phyloP scores from a whole-genome alignment of 768 basidiomycete genomes.

The Amyloporia xantha region DNA sequence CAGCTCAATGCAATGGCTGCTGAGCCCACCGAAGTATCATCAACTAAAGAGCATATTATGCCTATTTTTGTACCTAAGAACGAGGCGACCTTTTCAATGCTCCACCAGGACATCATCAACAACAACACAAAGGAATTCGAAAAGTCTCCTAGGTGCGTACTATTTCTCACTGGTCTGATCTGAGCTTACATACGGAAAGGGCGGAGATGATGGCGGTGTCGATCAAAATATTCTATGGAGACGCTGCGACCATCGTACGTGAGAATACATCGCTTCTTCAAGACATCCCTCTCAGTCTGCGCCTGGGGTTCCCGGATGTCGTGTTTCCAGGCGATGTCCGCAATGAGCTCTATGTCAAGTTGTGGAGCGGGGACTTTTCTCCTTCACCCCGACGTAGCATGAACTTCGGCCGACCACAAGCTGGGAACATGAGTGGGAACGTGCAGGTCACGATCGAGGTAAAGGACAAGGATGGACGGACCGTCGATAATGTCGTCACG shows the following conservation, averaged over 20 bases:
- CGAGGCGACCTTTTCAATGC: constrained; percentile 83
- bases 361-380: constrained; percentile 90
- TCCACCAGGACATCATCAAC: constrained; percentile 92
- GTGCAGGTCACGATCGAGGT: constrained; percentile 92
- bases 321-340: constrained; percentile 90
- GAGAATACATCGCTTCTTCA: constrained; percentile 83
- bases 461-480: constrained; percentile 59
- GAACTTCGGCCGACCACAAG: constrained; percentile 49
- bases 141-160: constrained; percentile 66
- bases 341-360: constrained; percentile 93
- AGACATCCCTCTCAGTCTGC: constrained; percentile 73
- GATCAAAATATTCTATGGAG: constrained; percentile 84
- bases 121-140: constrained; percentile 74
- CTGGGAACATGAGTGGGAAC: constrained; percentile 53
- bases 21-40: constrained; percentile 57
- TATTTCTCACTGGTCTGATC: background rate
- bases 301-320: constrained; percentile 93
- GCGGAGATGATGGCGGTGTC: constrained; percentile 85
- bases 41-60: constrained; percentile 74
- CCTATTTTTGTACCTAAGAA: constrained; percentile 80
- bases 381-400: constrained; percentile 46
- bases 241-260: constrained; percentile 60
- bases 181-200: constrained; percentile 31
- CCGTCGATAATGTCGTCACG: constrained; percentile 66
- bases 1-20: constrained; percentile 63